Base-by-base conservation (phyloP, 768 basidiomycete genomes). In the Termitomyces sp. region DNA sequence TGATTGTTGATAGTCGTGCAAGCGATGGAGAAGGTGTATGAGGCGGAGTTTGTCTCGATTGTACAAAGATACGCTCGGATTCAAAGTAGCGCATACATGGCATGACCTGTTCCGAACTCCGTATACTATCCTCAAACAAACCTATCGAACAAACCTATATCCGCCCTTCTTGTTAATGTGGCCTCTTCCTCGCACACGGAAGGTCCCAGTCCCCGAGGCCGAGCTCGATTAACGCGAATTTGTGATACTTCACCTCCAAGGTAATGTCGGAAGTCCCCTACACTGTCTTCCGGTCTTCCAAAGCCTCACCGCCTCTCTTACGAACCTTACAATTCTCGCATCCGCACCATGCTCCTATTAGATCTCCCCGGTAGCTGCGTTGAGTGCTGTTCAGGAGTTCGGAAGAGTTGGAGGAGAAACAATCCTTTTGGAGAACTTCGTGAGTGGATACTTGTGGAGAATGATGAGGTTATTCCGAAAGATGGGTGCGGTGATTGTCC, bases 271-370 rank as follows among this genome's bases (percentile, higher is more conserved):
- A 2, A 81, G 78, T 37, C 80, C 81, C 0, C 65, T 82, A 2
- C 69, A 72, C 14, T 76, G 81, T 12, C 56, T 80, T 9, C 78
- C 80, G 1, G 66, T 79, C 39, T 81, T 82, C 33, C 48, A 49
- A n/a, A 13, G 36, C 27, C 37, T 40, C 10, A 10, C 50, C 1
- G 50, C 37, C 36, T 51, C 24, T n/a, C 37, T 26, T 4, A 14
- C 18, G 1, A 39, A 27, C 1, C n/a, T 13, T 26, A 20, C 50
- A n/a, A 52, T 52, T 37, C 50, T 52, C 3, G 50, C 53, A 14
- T 3, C 56, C 33, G 77, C 80, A 0, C 82, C 82, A 0, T 75
- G 82, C 9, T 80, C 80, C 0, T 83, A 74, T 64, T 82, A 81
- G 76, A 76, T 80, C 4, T 74, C 76, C 4, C 66, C 62, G 8